These are phyloP conservation scores for Botrytis cinerea DNA, from an alignment of 2,329 filamentous ascomycete species.

Conservation along the genomic window DNA sequence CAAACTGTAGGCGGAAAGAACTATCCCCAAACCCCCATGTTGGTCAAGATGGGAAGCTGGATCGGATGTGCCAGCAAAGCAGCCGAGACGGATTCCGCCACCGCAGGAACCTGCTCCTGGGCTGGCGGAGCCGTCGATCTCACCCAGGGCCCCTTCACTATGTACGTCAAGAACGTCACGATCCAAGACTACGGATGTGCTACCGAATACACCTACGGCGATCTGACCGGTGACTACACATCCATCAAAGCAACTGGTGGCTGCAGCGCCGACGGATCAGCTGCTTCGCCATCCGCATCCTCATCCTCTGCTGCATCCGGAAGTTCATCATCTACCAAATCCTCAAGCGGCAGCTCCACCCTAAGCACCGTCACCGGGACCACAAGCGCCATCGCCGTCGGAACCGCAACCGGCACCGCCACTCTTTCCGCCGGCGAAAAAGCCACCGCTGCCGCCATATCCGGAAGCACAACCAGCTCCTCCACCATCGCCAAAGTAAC, in stretches of 20 bases:
- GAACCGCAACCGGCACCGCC: slow-evolving; percentile 24
- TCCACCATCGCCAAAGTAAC: slow-evolving; percentile 36
- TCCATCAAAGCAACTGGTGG: slow-evolving; percentile 47
- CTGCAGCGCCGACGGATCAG: slow-evolving; percentile 28
- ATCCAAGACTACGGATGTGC: slow-evolving; percentile 54
- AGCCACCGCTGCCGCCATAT: not conserved
- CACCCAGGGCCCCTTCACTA: slow-evolving; percentile 50
- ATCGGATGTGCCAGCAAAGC: slow-evolving; percentile 40
- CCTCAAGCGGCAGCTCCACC: slow-evolving; percentile 1
- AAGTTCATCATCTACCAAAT: not conserved
- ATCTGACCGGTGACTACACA: slow-evolving; percentile 49
- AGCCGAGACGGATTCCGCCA: slow-evolving; percentile 48
- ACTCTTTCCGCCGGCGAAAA: slow-evolving; percentile 26
- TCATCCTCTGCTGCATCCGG: not conserved
- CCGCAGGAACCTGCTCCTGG: slow-evolving; percentile 65
- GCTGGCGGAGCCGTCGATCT: slow-evolving; percentile 59
- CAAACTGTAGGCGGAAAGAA: slow-evolving; percentile 52
- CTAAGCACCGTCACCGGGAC: slow-evolving; percentile 16
- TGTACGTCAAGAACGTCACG: slow-evolving; percentile 53
- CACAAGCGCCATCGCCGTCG: slow-evolving; percentile 22
- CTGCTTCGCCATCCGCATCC: not conserved
- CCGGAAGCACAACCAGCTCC: not conserved
- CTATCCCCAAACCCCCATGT: slow-evolving; percentile 72
- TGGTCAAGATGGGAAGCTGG: slow-evolving; percentile 63
- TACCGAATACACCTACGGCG: slow-evolving; percentile 51